Evolutionary conservation across 306 rosid genomes (phyloP).

Genomic region (Chamaecrista fasciculata): DNA sequence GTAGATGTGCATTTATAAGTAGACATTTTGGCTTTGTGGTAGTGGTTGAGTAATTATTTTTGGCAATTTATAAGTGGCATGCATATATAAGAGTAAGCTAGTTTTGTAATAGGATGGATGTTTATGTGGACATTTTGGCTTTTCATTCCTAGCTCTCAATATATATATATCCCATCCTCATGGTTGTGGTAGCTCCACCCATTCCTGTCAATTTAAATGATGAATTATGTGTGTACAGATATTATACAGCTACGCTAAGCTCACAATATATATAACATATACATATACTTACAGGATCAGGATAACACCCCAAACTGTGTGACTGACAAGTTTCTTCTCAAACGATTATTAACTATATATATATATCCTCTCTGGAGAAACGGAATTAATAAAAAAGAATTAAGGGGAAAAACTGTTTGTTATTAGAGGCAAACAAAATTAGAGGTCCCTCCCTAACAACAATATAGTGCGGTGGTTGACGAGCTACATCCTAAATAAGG

Average conservation of each 20-base stretch:
- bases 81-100: neutral
- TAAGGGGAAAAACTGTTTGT: neutral
- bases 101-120: constrained; percentile 25
- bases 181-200: constrained; percentile 29
- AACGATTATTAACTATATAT: constrained; percentile 20
- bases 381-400: neutral
- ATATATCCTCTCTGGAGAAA: neutral
- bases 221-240: neutral
- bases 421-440: no score
- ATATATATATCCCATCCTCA: neutral
- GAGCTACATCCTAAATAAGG: no score
- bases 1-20: no score
- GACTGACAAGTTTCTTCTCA: constrained; percentile 20
- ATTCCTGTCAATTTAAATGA: constrained; percentile 26
- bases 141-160: no score
- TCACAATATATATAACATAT: constrained; percentile 7
- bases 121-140: constrained; percentile 26
- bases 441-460: no score
- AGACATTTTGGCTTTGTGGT: neutral
- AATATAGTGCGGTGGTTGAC: no score
- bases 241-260: constrained; percentile 32
- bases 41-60: constrained; percentile 22
- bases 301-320: constrained; percentile 2
- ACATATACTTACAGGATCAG: no score
- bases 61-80: constrained; percentile 20